Evolutionary conservation across 768 basidiomycete genomes (phyloP).

Genomic region (Mycena leptocephala): DNA sequence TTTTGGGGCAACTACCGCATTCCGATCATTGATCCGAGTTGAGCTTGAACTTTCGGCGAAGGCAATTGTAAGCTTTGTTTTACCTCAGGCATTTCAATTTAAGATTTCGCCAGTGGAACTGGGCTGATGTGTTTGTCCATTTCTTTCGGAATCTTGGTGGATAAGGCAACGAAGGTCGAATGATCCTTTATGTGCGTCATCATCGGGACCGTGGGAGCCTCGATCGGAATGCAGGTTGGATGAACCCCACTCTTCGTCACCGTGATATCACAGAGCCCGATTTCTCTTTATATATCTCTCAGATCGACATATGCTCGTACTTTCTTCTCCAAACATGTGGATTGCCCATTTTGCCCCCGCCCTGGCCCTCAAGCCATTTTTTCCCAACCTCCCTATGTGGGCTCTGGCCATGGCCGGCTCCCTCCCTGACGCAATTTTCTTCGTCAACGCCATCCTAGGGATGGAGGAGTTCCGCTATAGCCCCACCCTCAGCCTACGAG

Average conservation of each 20-base stretch:
- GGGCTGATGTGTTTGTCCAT: background rate
- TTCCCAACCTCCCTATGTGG: slow-evolving; percentile 17
- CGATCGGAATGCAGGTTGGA: slow-evolving; percentile 6
- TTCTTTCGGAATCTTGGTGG: background rate
- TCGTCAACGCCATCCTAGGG: slow-evolving; percentile 17
- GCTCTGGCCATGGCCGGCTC: slow-evolving; percentile 15
- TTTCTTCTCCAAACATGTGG: slow-evolving; percentile 15
- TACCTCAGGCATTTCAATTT: background rate
- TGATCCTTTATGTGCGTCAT: slow-evolving; percentile 15
- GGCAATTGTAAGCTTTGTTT: background rate
- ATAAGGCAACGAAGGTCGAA: slow-evolving; percentile 13
- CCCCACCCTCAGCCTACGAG: slow-evolving; percentile 16
- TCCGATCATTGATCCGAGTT: background rate
- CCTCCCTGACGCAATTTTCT: slow-evolving; percentile 18
- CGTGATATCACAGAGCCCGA: slow-evolving; percentile 18
- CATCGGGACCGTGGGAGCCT: slow-evolving; percentile 5
- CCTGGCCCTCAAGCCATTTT: slow-evolving; percentile 21
- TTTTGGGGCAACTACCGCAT: background rate
- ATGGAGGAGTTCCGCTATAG: slow-evolving; percentile 21
- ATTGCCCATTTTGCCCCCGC: slow-evolving; percentile 19
- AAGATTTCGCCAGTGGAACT: background rate
- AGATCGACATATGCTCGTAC: slow-evolving; percentile 15
- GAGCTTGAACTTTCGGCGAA: background rate
- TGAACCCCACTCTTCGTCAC: slow-evolving; percentile 21
- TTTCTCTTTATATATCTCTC: slow-evolving; percentile 13